These are phyloP conservation scores for Glycine tomentella DNA, from an alignment of 306 rosid species.

Conservation along the genomic window DNA sequence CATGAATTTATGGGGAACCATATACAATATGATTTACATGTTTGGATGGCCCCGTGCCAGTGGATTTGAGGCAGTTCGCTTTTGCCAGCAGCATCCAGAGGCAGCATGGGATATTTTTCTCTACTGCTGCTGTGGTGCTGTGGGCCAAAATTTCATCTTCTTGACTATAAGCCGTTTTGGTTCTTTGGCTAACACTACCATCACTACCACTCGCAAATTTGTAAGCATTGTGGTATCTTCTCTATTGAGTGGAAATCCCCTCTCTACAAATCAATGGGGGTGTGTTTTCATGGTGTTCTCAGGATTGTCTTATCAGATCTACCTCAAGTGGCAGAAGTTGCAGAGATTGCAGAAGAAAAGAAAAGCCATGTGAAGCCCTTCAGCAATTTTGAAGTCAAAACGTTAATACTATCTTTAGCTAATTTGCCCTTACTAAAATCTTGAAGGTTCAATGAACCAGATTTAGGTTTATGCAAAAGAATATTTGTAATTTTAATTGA, in stretches of 20 bases:
- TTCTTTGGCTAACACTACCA: constrained; percentile 93
- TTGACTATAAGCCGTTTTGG: constrained; percentile 94
- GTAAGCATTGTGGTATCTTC: constrained; percentile 97
- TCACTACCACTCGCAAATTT: constrained; percentile 96
- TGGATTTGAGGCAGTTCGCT: constrained; percentile 83
- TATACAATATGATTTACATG: constrained; percentile 89
- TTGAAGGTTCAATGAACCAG: constrained; percentile 46
- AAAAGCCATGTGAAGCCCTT: constrained; percentile 63
- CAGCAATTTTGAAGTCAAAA: constrained; percentile 56
- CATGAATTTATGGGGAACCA: constrained; percentile 98
- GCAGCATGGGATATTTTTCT: constrained; percentile 93
- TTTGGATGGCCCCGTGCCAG: constrained; percentile 83
- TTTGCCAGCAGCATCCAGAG: constrained; percentile 87
- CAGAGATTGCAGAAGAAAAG: constrained; percentile 87
- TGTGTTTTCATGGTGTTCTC: constrained; percentile 93
- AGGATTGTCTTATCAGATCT: constrained; percentile 90
- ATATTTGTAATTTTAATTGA: constrained; percentile 57
- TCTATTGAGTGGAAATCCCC: constrained; percentile 89
- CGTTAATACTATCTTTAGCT: constrained; percentile 19
- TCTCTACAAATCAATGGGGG: constrained; percentile 92
- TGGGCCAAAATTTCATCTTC: constrained; percentile 97
- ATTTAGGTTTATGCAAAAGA: constrained; percentile 48
- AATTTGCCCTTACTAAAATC: constrained; percentile 31
- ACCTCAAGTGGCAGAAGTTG: constrained; percentile 89
- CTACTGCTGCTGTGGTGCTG: constrained; percentile 95